phyloP scores from a whole-genome alignment of 2,329 filamentous ascomycete genomes.

The Leptographium procerum region DNA sequence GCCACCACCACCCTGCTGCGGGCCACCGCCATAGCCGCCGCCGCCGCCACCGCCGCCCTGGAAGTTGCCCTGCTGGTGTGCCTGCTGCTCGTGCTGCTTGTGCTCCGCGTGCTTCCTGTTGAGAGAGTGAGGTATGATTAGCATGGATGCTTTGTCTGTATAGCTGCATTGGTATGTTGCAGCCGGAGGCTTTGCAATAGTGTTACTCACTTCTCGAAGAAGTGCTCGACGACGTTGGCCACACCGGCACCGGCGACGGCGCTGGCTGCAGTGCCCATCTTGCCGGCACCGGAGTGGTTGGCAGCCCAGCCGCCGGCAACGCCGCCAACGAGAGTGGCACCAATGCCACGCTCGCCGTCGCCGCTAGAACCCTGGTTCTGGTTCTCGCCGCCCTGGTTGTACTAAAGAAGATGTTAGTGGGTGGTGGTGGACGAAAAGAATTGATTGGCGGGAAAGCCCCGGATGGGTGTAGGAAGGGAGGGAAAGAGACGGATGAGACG shows the following conservation, averaged over 20 bases:
- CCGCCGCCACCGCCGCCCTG: neutral
- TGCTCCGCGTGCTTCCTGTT: neutral
- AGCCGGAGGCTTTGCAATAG: too few relatives aligned
- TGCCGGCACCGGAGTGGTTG: constrained; percentile 40
- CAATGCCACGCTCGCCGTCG: constrained; percentile 46
- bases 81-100: neutral
- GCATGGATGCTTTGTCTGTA: neutral
- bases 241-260: constrained; percentile 42
- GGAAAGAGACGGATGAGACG: neutral
- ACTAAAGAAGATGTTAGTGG: neutral
- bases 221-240: constrained; percentile 38
- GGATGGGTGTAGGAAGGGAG: constrained; percentile 7
- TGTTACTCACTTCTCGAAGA: constrained; percentile 12
- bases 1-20: neutral
- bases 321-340: constrained; percentile 40
- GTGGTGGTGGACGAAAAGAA: neutral
- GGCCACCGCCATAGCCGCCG: neutral
- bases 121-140: neutral
- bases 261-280: constrained; percentile 38
- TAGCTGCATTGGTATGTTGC: neutral
- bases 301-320: constrained; percentile 43
- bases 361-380: constrained; percentile 18
- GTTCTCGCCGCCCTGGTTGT: constrained; percentile 11
- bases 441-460: too few relatives aligned
- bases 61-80: neutral